These are phyloP conservation scores for Psilocybe azurescens DNA, from an alignment of 768 basidiomycete genomes.

Conservation along the genomic window DNA sequence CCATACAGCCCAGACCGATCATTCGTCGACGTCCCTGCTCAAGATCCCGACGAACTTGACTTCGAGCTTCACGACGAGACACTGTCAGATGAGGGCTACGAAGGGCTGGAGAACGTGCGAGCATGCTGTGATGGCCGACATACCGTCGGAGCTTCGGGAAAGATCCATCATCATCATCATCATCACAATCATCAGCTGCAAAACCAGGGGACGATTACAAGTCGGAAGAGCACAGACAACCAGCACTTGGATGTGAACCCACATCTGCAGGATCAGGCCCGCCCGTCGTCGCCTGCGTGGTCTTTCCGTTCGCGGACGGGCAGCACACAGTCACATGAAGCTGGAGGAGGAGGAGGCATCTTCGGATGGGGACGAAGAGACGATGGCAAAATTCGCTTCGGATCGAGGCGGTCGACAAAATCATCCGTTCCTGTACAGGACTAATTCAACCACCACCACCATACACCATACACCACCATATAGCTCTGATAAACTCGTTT, in stretches of 20 bases:
- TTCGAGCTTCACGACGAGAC: conserved; percentile 84
- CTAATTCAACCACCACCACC: conserved; percentile 12
- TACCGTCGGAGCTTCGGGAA: conserved; percentile 73
- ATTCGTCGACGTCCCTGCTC: conserved; percentile 56
- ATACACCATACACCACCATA: neutral
- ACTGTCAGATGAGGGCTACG: conserved; percentile 79
- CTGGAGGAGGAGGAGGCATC: conserved; percentile 49
- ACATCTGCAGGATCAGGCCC: conserved; percentile 51
- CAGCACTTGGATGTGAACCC: conserved; percentile 55
- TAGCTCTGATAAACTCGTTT: conserved; percentile 13
- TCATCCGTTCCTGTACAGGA: conserved; percentile 39
- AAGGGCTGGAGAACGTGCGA: conserved; percentile 94
- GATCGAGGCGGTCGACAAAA: conserved; percentile 65
- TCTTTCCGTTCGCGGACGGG: conserved; percentile 83
- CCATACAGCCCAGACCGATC: conserved; percentile 79
- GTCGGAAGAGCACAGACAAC: conserved; percentile 48
- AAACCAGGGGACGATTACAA: conserved; percentile 35
- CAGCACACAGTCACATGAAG: conserved; percentile 75
- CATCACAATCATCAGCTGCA: conserved; percentile 50
- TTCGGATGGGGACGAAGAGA: conserved; percentile 73
- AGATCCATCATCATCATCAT: conserved; percentile 64
- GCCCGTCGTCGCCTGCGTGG: conserved; percentile 84
- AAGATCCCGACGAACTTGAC: conserved; percentile 71
- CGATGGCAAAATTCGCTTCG: conserved; percentile 75
- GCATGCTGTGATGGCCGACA: conserved; percentile 90